Percentiles rank a stretch among this genome's conserved stretches.
phyloP scores from a whole-genome alignment of 148 eudicot genomes.

The Silene conica region DNA sequence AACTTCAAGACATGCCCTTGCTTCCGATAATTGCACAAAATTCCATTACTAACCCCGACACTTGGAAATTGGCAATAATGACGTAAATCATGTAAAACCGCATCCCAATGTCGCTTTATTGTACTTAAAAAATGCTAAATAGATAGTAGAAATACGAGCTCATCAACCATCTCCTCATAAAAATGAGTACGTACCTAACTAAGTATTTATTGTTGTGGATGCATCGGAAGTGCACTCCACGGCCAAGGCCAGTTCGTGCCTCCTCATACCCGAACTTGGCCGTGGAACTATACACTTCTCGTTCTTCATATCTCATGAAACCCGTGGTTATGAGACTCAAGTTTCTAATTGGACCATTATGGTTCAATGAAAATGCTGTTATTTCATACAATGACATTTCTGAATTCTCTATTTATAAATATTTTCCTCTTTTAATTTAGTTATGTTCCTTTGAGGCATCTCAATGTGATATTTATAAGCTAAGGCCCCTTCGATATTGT shows the following conservation, averaged over 20 bases:
- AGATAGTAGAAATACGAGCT: no score
- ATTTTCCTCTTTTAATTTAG: no score
- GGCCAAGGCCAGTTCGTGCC: background rate
- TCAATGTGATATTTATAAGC: background rate
- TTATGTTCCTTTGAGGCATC: background rate
- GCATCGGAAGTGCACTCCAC: constrained; percentile 2
- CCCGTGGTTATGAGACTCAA: background rate
- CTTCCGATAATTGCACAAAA: no score
- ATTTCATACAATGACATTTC: constrained; percentile 2
- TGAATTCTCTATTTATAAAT: background rate
- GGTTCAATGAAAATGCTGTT: background rate
- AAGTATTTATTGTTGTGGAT: constrained; percentile 10
- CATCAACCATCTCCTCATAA: no score
- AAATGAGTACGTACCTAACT: background rate
- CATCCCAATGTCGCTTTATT: no score
- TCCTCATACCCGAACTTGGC: constrained; percentile 8
- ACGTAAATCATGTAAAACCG: no score
- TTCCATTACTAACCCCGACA: no score
- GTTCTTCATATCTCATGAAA: background rate
- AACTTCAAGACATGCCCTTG: no score
- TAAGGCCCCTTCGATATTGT: no score
- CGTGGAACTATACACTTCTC: background rate
- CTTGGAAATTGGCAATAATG: no score
- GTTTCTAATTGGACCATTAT: constrained; percentile 8
- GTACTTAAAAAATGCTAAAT: no score